Conservation (phyloP, 1,284 basidiomycete genomes). For the Waitea zeae region DNA sequence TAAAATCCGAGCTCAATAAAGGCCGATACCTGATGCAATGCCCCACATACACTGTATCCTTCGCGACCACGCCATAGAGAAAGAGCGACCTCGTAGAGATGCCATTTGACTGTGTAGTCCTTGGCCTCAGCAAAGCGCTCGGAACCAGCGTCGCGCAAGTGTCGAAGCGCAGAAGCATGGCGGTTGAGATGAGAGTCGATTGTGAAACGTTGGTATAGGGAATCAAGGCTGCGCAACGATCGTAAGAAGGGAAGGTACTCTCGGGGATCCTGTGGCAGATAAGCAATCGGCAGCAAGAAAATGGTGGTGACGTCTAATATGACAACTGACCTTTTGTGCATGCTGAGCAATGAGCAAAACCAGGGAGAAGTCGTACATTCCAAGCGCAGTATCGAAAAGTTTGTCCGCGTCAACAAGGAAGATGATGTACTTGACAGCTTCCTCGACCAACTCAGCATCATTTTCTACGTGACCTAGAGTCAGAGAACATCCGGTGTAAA, state of each 20-base stretch:
- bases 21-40: neutral
- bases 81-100: conserved; percentile 61
- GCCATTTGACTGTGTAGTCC: conserved; percentile 66
- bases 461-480: conserved; percentile 25
- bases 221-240: conserved; percentile 69
- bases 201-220: conserved; percentile 73
- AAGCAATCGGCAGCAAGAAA: conserved; percentile 1
- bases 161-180: conserved; percentile 56
- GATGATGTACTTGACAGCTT: conserved; percentile 96
- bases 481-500: neutral
- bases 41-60: conserved; percentile 39
- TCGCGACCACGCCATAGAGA: conserved; percentile 52
- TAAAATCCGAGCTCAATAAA: conserved; percentile 4
- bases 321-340: conserved; percentile 89
- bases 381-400: conserved; percentile 87
- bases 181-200: conserved; percentile 90
- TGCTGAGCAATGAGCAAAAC: conserved; percentile 95
- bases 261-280: conserved; percentile 63
- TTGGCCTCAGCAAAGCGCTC: conserved; percentile 68
- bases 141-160: conserved; percentile 61
- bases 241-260: conserved; percentile 96
- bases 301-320: conserved; percentile 1
- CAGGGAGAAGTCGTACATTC: conserved; percentile 97
- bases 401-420: conserved; percentile 91
- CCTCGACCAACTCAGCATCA: conserved; percentile 70